A percentile compares a stretch with the other conserved stretches of the same genome.
phyloP scores from a whole-genome alignment of 192 early-diverging fungal genomes.

The Backusella circina region DNA sequence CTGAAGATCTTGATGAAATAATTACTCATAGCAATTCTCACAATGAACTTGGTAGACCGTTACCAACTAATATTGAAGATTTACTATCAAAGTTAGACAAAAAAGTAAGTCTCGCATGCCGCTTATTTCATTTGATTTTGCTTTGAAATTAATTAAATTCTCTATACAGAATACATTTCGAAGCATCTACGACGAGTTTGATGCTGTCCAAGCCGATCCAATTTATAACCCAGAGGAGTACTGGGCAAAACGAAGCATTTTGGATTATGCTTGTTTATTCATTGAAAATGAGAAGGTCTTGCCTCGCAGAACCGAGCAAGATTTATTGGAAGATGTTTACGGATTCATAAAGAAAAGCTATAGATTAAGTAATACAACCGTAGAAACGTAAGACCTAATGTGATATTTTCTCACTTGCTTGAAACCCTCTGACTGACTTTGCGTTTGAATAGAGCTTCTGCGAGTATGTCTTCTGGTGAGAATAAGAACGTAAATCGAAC shows the following conservation, averaged over 20 bases:
- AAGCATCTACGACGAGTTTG: not conserved
- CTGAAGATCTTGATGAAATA: too few species aligned
- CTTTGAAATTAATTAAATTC: not conserved
- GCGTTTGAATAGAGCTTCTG: not conserved
- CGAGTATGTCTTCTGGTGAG: not conserved
- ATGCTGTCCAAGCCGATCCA: not conserved
- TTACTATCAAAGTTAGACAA: not conserved
- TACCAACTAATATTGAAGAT: not conserved
- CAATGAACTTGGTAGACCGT: not conserved
- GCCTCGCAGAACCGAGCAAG: not conserved
- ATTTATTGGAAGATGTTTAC: slow-evolving; percentile 1
- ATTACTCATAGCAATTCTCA: not conserved
- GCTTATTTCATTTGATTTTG: not conserved
- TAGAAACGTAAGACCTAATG: not conserved
- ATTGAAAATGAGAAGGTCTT: not conserved
- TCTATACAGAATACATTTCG: not conserved
- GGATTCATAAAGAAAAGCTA: not conserved
- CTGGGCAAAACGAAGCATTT: not conserved
- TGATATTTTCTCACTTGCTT: not conserved
- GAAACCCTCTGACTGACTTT: not conserved
- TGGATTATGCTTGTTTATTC: not conserved
- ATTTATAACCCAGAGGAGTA: not conserved
- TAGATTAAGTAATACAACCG: not conserved
- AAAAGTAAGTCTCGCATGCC: not conserved
- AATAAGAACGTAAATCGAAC: not conserved